Percentiles rank a stretch among this genome's conserved stretches.
Evolutionary conservation across 2,329 filamentous ascomycete genomes (phyloP).

Genomic region (Fusarium heterosporum): DNA sequence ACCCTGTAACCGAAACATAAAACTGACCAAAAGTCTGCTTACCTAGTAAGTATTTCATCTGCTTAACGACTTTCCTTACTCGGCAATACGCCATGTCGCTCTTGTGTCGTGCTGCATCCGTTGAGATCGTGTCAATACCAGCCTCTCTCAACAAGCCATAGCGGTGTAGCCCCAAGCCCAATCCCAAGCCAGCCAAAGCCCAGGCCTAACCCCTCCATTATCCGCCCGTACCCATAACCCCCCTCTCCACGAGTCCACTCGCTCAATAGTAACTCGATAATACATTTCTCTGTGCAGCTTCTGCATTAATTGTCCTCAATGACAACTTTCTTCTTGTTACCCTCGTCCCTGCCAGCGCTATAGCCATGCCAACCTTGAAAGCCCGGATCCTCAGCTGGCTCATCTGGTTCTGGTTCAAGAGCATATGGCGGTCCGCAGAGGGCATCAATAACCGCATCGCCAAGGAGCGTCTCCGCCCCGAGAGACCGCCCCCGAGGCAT

Average conservation of each 20-base stretch:
- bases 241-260: neutral
- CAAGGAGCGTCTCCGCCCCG: slow-evolving; percentile 36
- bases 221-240: neutral
- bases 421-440: slow-evolving; percentile 43
- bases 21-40: neutral
- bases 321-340: neutral
- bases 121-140: neutral
- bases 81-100: neutral
- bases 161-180: slow-evolving; percentile 1
- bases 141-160: slow-evolving; percentile 4
- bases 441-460: slow-evolving; percentile 44
- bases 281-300: slow-evolving; percentile 11
- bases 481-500: slow-evolving; percentile 39
- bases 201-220: too few species aligned
- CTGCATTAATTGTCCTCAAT: slow-evolving; percentile 4
- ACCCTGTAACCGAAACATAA: neutral
- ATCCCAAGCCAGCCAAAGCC: too few species aligned
- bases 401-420: slow-evolving; percentile 46
- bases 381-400: slow-evolving; percentile 46
- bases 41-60: neutral
- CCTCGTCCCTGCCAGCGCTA: neutral
- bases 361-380: slow-evolving; percentile 46
- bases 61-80: neutral
- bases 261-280: neutral
- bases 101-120: neutral